These are phyloP conservation scores for Pelargonium myrrhifolium DNA, from an alignment of 441 rosid species.

Conservation along the genomic window DNA sequence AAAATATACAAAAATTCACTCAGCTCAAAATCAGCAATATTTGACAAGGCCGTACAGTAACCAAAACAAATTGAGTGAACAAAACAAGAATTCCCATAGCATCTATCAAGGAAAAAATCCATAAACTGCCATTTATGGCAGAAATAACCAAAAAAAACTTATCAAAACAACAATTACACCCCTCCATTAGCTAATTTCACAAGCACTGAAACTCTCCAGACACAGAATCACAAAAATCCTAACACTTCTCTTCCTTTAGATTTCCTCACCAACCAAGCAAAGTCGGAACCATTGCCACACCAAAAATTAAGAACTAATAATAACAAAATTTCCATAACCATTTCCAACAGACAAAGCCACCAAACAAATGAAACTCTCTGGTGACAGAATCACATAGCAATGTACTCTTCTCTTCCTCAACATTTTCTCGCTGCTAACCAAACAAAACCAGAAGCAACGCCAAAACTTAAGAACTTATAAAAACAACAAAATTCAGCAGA, in stretches of 20 bases:
- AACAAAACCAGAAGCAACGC: not conserved
- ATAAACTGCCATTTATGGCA: too few relatives aligned
- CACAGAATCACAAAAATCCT: not conserved
- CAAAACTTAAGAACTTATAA: too few relatives aligned
- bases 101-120: too few relatives aligned
- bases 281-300: not conserved
- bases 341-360: not conserved
- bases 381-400: not conserved
- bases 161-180: not conserved
- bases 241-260: not conserved
- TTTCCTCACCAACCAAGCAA: not conserved
- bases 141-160: not conserved
- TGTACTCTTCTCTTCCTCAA: not conserved
- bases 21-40: too few relatives aligned
- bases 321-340: too few relatives aligned
- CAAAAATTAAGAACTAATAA: not conserved
- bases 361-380: not conserved
- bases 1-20: too few relatives aligned
- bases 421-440: not conserved
- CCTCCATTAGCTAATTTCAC: not conserved
- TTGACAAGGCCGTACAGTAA: too few relatives aligned
- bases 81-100: too few relatives aligned
- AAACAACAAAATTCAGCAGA: too few relatives aligned
- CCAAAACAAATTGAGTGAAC: too few relatives aligned
- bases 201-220: not conserved